Percentiles rank a stretch among this genome's conserved stretches.
These are phyloP conservation scores for Stephanodiscus triporus DNA, from an alignment of 108 stramenopile species.

Conservation along the genomic window DNA sequence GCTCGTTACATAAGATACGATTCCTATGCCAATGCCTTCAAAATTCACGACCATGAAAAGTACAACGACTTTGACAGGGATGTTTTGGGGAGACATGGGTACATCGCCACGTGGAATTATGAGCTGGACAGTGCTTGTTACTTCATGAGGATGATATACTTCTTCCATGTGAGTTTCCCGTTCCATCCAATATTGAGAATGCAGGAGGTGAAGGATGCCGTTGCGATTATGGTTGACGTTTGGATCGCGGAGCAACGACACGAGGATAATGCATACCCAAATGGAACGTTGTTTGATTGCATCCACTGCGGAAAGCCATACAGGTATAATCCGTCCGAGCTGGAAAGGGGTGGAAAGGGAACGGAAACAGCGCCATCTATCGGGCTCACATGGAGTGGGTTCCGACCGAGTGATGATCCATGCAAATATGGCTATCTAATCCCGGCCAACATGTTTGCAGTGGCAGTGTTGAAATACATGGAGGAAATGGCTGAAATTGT, in stretches of 20 bases:
- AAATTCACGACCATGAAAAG: constrained; percentile 39
- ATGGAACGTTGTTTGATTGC: constrained; percentile 57
- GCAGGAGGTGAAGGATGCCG: constrained; percentile 47
- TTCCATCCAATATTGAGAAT: constrained; percentile 21
- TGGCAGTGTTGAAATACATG: constrained; percentile 52
- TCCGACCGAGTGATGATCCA: constrained; percentile 67
- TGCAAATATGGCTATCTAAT: constrained; percentile 62
- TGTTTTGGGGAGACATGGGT: constrained; percentile 57
- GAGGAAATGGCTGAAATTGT: constrained; percentile 37
- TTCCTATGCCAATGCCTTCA: constrained; percentile 74
- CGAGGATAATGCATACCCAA: constrained; percentile 54
- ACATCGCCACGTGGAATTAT: constrained; percentile 68
- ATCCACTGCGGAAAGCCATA: constrained; percentile 53
- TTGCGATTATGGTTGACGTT: constrained; percentile 58
- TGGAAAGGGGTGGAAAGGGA: constrained; percentile 58
- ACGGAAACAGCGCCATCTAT: constrained; percentile 42
- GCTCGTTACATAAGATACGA: constrained; percentile 64
- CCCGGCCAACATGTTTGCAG: constrained; percentile 71
- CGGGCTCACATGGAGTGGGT: constrained; percentile 56
- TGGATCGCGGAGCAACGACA: constrained; percentile 70
- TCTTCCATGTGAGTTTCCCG: constrained; percentile 31
- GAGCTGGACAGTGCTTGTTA: constrained; percentile 67
- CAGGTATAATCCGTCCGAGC: constrained; percentile 54
- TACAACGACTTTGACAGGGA: constrained; percentile 38
- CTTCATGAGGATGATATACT: constrained; percentile 56